Evolutionary conservation across 441 rosid genomes (phyloP).

Genomic region (Melastoma candidum): DNA sequence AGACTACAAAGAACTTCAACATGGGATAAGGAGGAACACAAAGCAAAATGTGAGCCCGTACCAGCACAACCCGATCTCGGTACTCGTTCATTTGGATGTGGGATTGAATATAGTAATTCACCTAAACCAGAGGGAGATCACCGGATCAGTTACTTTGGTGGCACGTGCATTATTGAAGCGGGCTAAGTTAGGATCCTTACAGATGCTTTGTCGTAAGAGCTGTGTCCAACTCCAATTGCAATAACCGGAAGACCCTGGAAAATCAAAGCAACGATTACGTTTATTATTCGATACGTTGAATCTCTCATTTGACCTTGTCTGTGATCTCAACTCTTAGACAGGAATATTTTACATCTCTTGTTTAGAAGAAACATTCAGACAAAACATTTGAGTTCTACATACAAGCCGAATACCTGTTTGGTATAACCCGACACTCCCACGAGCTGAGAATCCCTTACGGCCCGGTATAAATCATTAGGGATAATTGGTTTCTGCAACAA

Average conservation of each 20-base stretch:
- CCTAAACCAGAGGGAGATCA: conserved; percentile 22
- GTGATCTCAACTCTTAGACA: no score
- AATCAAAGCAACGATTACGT: conserved; percentile 1
- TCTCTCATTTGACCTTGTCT: neutral
- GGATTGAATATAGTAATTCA: conserved; percentile 58
- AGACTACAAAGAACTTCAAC: conserved; percentile 6
- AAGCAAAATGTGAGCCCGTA: conserved; percentile 7
- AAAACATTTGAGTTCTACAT: no score
- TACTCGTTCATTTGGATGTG: conserved; percentile 77
- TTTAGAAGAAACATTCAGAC: no score
- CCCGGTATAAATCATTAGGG: conserved; percentile 52
- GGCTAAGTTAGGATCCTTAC: conserved; percentile 22
- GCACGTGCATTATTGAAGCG: neutral
- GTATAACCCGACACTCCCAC: conserved; percentile 57
- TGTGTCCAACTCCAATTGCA: conserved; percentile 64
- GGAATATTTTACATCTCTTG: no score
- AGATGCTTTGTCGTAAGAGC: conserved; percentile 68
- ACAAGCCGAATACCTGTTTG: conserved; percentile 35
- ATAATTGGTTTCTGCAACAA: conserved; percentile 48
- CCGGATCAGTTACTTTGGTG: conserved; percentile 4
- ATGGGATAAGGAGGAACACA: neutral
- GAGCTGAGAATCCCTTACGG: conserved; percentile 60
- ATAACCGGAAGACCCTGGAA: conserved; percentile 63
- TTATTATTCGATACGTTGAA: neutral
- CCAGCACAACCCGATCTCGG: conserved; percentile 64